These are phyloP conservation scores for Cyberlindnera maritima DNA, from an alignment of 805 yeast species.

Conservation along the genomic window DNA sequence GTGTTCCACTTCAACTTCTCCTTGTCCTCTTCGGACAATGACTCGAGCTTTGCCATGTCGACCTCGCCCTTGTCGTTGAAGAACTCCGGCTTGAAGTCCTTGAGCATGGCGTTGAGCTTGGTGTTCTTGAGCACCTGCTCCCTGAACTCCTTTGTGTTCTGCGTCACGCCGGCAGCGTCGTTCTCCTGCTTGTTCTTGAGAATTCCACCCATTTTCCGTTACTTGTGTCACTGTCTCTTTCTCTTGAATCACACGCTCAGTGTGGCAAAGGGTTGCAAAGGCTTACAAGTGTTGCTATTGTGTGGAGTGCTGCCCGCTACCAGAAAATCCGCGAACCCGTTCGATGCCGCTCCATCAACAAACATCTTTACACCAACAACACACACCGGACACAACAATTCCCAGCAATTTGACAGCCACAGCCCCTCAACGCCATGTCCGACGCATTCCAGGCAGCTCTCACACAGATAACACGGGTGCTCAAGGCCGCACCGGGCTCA, in stretches of 20 bases:
- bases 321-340: not conserved
- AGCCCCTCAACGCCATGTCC: slow-evolving; percentile 19
- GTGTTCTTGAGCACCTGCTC: slow-evolving; percentile 80
- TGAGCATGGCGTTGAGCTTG: slow-evolving; percentile 61
- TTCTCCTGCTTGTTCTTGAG: slow-evolving; percentile 46
- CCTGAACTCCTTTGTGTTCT: slow-evolving; percentile 45
- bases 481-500: slow-evolving; percentile 23
- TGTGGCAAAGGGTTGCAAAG: not conserved
- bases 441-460: slow-evolving; percentile 25
- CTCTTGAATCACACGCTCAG: too few relatives aligned
- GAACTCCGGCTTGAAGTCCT: slow-evolving; percentile 23
- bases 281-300: not conserved
- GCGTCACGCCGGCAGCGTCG: slow-evolving; percentile 29
- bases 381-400: too few relatives aligned
- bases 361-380: too few relatives aligned
- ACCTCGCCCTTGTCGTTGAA: slow-evolving; percentile 27
- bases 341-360: not conserved
- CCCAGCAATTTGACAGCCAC: not conserved
- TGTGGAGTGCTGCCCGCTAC: not conserved
- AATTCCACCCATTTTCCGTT: slow-evolving; percentile 50
- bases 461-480: slow-evolving; percentile 17
- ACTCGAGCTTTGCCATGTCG: slow-evolving; percentile 10
- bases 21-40: slow-evolving; percentile 11
- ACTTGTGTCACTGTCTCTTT: too few relatives aligned
- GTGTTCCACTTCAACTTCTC: slow-evolving; percentile 81